Base-by-base conservation (phyloP, 176 grass and related monocot species). In the Saccharum spontaneum region DNA sequence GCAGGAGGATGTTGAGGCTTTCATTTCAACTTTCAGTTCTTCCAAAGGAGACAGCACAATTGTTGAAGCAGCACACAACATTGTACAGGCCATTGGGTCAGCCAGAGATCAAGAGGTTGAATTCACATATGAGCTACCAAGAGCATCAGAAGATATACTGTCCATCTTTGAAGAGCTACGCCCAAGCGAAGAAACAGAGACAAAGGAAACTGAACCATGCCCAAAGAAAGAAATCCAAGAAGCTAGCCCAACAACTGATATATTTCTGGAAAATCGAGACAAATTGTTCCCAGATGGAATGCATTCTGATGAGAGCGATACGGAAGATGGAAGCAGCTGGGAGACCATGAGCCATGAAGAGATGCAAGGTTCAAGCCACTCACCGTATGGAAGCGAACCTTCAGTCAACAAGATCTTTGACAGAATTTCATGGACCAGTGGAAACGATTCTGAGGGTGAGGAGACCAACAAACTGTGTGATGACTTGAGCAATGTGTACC, bases 261-360 rank as follows among this genome's bases (percentile, higher is more conserved):
- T 93, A 84, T 90, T 91, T 80, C 75, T 93, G 67, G 79, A 91
- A 81, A 91, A 91, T 22, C 71, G 71, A 26, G 82, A 48, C 64
- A 93, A 84, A 64, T 39, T 91, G 67, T 88, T 85, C 71, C 81
- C 69, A 79, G 89, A 81, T 84, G 81, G 57, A 69, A 88, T 82
- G 61, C 71, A 33, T 50, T 87, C 43, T 23, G 80, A 89, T 69
- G 78, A 93, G 36, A 88, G 89, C 28, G 92, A 90, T 10, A 92
- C 28, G 0, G 92, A 93, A 72, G 90, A 86, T 66, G 83, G 71
- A 69, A 98, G 88, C 77, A 94, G 93, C 84, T 95, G 95, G 95
- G 92, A 98, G 64, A 98, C 95, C 65, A 77, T 88, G 66, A 98
- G 87, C 61, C 90, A 81, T 74, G 87, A 91, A 52, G 92, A 94